Conservation (phyloP, 2,329 filamentous ascomycete genomes). For the Xylariaceae sp. region DNA sequence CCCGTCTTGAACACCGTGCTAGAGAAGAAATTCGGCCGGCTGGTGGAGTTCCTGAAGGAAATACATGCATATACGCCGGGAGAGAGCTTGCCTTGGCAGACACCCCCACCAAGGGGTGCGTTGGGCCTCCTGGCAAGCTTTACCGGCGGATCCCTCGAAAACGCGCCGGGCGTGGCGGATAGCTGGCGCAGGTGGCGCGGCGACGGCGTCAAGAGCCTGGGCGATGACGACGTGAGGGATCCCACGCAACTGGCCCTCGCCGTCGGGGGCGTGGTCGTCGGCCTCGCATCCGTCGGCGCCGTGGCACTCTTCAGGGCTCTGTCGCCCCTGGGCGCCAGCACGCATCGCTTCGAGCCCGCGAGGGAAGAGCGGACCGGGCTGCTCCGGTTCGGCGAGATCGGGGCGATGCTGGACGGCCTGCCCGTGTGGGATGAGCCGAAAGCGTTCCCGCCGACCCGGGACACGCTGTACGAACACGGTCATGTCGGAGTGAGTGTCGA, state of each 20-base stretch:
- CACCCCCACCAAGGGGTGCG: slow-evolving; percentile 19
- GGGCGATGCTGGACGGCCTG: slow-evolving; percentile 45
- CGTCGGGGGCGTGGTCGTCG: slow-evolving; percentile 42
- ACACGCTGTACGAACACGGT: slow-evolving; percentile 15
- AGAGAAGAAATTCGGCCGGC: slow-evolving; percentile 28
- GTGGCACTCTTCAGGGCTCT: slow-evolving; percentile 45
- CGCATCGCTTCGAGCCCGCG: slow-evolving; percentile 47
- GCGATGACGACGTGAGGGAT: slow-evolving; percentile 29
- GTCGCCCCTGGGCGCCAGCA: slow-evolving; percentile 48
- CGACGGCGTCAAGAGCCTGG: slow-evolving; percentile 31
- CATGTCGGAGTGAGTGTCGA: slow-evolving; percentile 16
- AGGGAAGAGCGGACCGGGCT: slow-evolving; percentile 34
- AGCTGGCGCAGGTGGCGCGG: slow-evolving; percentile 41
- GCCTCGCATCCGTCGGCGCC: slow-evolving; percentile 39
- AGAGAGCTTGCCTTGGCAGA: slow-evolving; percentile 27
- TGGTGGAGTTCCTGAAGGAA: slow-evolving; percentile 28
- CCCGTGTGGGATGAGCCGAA: slow-evolving; percentile 24
- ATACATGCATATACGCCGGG: slow-evolving; percentile 13
- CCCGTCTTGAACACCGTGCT: slow-evolving; percentile 44
- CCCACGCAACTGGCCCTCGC: slow-evolving; percentile 37
- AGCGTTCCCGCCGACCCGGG: slow-evolving; percentile 4
- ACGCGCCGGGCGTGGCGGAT: slow-evolving; percentile 36
- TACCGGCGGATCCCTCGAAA: slow-evolving; percentile 37
- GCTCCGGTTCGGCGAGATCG: slow-evolving; percentile 50
- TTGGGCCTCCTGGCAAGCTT: slow-evolving; percentile 31